phyloP scores from a whole-genome alignment of 768 basidiomycete genomes.

The Suillus hirtellus region DNA sequence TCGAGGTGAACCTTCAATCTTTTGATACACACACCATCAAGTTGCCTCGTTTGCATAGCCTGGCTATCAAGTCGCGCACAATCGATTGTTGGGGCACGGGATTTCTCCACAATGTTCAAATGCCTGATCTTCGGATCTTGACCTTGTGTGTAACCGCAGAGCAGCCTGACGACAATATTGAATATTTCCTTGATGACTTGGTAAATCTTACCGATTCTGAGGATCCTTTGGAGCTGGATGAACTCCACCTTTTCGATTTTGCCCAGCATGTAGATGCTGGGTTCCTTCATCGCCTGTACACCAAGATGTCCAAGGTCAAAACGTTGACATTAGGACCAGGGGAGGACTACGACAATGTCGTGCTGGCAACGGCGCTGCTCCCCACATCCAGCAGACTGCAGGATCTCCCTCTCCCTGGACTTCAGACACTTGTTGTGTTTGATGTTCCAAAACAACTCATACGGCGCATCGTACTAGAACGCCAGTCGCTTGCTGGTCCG shows the following conservation, averaged over 20 bases:
- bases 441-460: background rate
- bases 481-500: background rate
- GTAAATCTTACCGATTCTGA: background rate
- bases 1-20: background rate
- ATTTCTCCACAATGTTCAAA: background rate
- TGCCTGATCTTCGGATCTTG: background rate
- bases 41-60: background rate
- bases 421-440: background rate
- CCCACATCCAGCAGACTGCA: background rate
- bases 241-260: background rate
- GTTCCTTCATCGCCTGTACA: background rate
- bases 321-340: background rate
- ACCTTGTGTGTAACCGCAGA: background rate
- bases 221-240: background rate
- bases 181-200: background rate
- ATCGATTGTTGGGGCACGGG: background rate
- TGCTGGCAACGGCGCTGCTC: background rate
- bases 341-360: background rate
- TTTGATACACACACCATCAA: background rate
- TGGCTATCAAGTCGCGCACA: background rate
- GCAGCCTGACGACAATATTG: rapidly evolving
- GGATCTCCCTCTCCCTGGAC: background rate
- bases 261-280: rapidly evolving
- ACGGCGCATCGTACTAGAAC: background rate
- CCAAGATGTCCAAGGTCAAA: background rate